Evolutionary conservation across 2,329 filamentous ascomycete genomes (phyloP).

Genomic region (Drechslerella coelobrocha): DNA sequence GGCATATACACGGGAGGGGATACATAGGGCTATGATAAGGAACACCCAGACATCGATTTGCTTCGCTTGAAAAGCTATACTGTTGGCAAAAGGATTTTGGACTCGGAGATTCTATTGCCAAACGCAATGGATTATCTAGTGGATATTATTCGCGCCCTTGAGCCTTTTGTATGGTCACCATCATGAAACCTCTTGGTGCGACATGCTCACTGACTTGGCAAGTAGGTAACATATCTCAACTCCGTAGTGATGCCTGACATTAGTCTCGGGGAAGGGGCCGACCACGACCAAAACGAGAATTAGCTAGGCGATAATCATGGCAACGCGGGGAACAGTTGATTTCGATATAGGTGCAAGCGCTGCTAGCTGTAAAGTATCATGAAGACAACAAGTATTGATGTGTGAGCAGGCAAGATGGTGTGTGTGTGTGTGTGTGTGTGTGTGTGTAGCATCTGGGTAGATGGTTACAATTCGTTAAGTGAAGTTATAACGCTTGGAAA

Average conservation of each 20-base stretch:
- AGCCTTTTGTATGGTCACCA: constrained; percentile 85
- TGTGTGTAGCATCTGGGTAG: no score
- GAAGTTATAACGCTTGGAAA: no score
- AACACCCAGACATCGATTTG: constrained; percentile 80
- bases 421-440: no score
- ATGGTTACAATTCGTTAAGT: no score
- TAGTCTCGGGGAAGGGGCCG: constrained; percentile 30
- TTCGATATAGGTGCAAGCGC: not conserved
- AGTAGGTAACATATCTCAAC: constrained; percentile 75
- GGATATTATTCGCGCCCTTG: constrained; percentile 71
- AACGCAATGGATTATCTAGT: constrained; percentile 71
- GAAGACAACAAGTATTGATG: no score
- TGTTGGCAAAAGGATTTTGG: constrained; percentile 70
- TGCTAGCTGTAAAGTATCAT: not conserved
- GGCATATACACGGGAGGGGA: not conserved
- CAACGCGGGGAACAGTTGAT: not conserved
- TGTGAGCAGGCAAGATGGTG: no score
- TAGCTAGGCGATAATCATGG: constrained; percentile 12
- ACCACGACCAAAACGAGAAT: constrained; percentile 45
- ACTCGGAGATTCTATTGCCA: constrained; percentile 69
- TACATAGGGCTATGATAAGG: constrained; percentile 72
- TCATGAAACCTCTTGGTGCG: no score
- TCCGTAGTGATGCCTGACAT: constrained; percentile 74
- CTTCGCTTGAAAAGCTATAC: constrained; percentile 82
- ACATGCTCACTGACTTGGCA: no score